Percentiles rank a stretch among this genome's conserved stretches.
Conservation (phyloP, 495 filamentous ascomycete genomes). For the Baudoinia panamericana region DNA sequence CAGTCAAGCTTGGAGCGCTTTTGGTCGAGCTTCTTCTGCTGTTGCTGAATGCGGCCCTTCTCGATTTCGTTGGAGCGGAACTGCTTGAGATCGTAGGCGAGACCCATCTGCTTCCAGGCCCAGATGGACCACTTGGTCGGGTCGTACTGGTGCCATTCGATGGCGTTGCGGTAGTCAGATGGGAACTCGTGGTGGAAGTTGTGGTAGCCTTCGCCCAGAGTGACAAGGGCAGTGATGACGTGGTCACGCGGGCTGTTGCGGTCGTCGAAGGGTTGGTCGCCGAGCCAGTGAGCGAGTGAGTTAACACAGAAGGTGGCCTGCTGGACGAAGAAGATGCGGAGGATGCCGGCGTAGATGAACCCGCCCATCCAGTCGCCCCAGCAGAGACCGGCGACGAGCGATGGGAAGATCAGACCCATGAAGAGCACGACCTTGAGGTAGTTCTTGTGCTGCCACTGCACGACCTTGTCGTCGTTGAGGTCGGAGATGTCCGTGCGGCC, state of each 20-base stretch:
- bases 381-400: conserved; percentile 66
- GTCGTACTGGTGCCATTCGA: conserved; percentile 97
- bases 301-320: conserved; percentile 99
- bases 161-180: conserved; percentile 96
- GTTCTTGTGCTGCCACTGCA: conserved; percentile 88
- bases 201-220: conserved; percentile 96
- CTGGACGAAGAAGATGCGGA: conserved; percentile 96
- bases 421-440: conserved; percentile 78
- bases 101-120: conserved; percentile 81
- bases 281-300: conserved; percentile 96
- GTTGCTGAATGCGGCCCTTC: conserved; percentile 93
- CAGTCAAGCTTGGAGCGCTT: conserved; percentile 86
- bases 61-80: conserved; percentile 98
- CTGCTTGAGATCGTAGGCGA: conserved; percentile 92
- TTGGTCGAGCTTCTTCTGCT: conserved; percentile 98
- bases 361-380: conserved; percentile 89
- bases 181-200: conserved; percentile 99
- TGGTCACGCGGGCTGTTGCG: conserved; percentile 96
- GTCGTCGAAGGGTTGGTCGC: conserved; percentile 98
- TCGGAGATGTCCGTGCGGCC: conserved; percentile 96
- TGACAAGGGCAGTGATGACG: conserved; percentile 87
- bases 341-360: conserved; percentile 88
- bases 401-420: conserved; percentile 81
- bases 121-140: conserved; percentile 98
- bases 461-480: conserved; percentile 86